Base-by-base conservation (phyloP, 2,329 filamentous ascomycete species). In the Fusarium chlamydosporum region DNA sequence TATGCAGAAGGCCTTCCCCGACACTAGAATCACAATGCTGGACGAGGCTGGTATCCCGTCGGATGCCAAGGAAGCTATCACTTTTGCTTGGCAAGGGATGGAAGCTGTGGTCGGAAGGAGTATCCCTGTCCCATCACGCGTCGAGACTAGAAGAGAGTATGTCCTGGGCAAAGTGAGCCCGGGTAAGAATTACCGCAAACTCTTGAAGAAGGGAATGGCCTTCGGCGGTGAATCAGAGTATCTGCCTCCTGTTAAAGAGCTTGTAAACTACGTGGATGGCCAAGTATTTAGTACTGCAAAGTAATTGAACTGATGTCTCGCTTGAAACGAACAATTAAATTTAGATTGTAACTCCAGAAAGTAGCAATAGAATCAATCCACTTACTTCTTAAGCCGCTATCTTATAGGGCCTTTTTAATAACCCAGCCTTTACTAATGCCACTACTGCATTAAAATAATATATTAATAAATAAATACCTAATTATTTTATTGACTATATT, bases 61-160 rank as follows among this genome's bases (percentile, higher is more conserved):
- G 16, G 43, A 46, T 46, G 43, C 43, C n/a, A 46, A 46, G 27
- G 43, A 46, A 46, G 43, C 43, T 12, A 46, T 46, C 43, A 46
- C 43, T 8, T 46, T 46, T 33, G 43, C 43, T 7, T 46, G 43
- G 43, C 43, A 46, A 33, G 43, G 43, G 16, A 46, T 46, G 43
- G 43, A 46, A 27, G 43, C 43, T 46, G 43, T 46, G 8, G 27
- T 46, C 11, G 43, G 43, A 13, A 29, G 43, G 15, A 34, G 43
- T 11, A 34, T 47, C 18, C 29, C 43, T 47, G 29, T 47, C 20
- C 29, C 43, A 6, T 33, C 43, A 3, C 43, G 29, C 3, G 43
- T 47, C 13, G 43, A 47, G 18, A 33, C 31, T 18, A 47, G 43
- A 47, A 47, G 43, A 11, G 43, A 47, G 18, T 47, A 34, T 23